Conservation (phyloP, 345 rosid species). For the Dipteronia sinensis region DNA sequence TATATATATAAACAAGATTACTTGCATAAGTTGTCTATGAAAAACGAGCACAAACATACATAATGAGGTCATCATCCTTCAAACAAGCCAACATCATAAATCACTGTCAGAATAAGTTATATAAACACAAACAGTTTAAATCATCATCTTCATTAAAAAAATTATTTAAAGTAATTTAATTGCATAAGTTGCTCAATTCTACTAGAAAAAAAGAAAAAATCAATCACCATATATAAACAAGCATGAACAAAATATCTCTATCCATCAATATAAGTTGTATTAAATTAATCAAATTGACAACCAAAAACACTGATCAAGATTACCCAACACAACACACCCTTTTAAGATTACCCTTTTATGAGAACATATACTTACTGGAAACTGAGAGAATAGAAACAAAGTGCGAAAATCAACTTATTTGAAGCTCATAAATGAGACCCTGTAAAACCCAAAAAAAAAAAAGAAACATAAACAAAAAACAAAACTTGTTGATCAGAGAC, state of each 20-base stretch:
- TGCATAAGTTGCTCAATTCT: neutral
- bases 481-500: neutral
- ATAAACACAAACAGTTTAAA: neutral
- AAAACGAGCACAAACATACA: neutral
- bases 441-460: neutral
- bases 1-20: no score
- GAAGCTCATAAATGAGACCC: neutral
- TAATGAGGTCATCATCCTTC: no score
- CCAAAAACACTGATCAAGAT: neutral
- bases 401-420: neutral
- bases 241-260: neutral
- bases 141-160: slow-evolving; percentile 2
- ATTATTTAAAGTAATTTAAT: neutral
- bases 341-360: neutral
- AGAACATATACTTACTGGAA: neutral
- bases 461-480: neutral
- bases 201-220: neutral
- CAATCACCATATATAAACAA: neutral
- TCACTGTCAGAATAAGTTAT: neutral
- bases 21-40: no score
- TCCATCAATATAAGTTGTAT: no score
- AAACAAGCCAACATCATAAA: neutral
- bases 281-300: neutral
- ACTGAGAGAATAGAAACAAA: neutral
- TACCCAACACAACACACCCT: neutral